These are phyloP conservation scores for Phanerochaete sordida DNA, from an alignment of 768 basidiomycete genomes.

Conservation along the genomic window DNA sequence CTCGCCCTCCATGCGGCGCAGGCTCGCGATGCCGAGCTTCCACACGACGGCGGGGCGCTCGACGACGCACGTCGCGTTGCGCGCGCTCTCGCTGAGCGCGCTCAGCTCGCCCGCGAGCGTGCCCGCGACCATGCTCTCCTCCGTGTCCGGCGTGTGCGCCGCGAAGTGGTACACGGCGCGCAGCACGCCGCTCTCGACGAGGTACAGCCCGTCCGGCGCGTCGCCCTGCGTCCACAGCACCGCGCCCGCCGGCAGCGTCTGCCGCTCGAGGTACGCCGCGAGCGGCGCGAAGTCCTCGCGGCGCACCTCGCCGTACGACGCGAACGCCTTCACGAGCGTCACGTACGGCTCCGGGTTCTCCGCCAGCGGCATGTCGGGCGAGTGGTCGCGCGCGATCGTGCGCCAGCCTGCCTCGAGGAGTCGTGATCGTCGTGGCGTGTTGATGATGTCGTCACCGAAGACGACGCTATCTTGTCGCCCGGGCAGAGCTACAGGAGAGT, in stretches of 20 bases:
- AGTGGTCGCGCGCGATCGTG: conserved; percentile 52
- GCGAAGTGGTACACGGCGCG: conserved; percentile 79
- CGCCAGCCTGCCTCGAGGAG: conserved; percentile 69
- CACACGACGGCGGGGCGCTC: conserved; percentile 80
- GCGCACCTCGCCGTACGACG: conserved; percentile 61
- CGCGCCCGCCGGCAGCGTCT: conserved; percentile 50
- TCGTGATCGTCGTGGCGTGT: conserved; percentile 67
- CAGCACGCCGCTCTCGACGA: conserved; percentile 85
- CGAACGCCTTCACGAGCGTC: conserved; percentile 77
- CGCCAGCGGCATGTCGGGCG: conserved; percentile 24
- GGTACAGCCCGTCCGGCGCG: conserved; percentile 75
- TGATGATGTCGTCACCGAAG: conserved; percentile 36
- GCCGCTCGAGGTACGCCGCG: conserved; percentile 65
- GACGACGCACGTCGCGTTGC: conserved; percentile 84
- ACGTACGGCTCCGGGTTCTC: conserved; percentile 60
- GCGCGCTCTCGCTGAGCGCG: conserved; percentile 68
- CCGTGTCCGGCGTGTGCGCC: conserved; percentile 59
- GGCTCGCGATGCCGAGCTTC: conserved; percentile 60
- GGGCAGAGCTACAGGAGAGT: conserved; percentile 43
- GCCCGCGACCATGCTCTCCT: conserved; percentile 93
- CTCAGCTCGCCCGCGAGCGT: conserved; percentile 91
- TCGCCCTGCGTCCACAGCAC: conserved; percentile 81
- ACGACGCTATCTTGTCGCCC: conserved; percentile 51
- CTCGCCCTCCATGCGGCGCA: conserved; percentile 64
- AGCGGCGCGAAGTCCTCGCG: conserved; percentile 59